Evolutionary conservation across 441 rosid genomes (phyloP), one percentile per base, ranked within the genome.

Genomic region (Melastoma candidum): DNA sequence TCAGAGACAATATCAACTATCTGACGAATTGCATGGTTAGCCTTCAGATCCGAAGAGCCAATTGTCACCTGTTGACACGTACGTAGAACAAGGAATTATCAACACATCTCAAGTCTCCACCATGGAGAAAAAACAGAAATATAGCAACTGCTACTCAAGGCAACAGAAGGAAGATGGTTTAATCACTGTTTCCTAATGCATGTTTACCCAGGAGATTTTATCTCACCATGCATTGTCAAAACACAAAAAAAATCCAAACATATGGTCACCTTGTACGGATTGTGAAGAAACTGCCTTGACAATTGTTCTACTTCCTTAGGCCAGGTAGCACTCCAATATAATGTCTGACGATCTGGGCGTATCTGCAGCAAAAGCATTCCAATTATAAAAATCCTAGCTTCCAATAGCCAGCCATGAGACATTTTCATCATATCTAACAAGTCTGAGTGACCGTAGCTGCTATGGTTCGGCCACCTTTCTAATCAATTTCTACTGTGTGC

Each of bases 241-340:
- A 32, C 41, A 32, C 5, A 32, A 1, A 32, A 6, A 4, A 32
- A 32, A 4, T 4, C 41, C 41, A 6, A 32, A 8, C 1, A 32
- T 4, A 4, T 32, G 8, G 41, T 79, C 78, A 92, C 96, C 82
- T 87, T 87, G 79, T 92, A 92, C n/a, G 98, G 80, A 48, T 85
- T 87, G 75, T 92, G 80, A 57, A 92, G 96, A 70, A 77, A 92
- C 67, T 92, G 78, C 61, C 71, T 77, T n/a, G 98, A 78, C 60
- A 92, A 73, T 36, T 76, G 95, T 66, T 87, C 96, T 49, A 92
- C 98, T 63, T 92, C 98, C 74, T 87, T 92, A 10, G 98, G 98
- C 98, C 96, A 92, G 41, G 98, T 92, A 45, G 98, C 98, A 78
- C 98, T 92, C 98, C 95, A 87, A 64, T 92, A 92, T 70, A 92